Base-by-base conservation (phyloP, 495 filamentous ascomycete species). In the Lasiosphaeria hispida region DNA sequence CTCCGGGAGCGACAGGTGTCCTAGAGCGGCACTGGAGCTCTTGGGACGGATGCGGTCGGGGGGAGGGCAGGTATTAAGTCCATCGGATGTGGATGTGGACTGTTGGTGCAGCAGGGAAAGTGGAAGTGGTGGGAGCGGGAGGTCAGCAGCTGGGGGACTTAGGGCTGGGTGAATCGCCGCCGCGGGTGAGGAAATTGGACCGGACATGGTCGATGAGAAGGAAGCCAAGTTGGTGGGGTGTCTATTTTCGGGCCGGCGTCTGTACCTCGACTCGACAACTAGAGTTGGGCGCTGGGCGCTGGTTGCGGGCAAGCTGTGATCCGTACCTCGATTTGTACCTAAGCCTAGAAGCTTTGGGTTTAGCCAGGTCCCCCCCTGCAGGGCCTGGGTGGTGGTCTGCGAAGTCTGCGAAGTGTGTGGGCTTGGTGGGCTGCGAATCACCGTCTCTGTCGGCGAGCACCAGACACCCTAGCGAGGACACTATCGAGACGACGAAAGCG, bases 101-200 rank as follows among this genome's bases (percentile, higher is more conserved):
- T 57, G 34, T 55, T 44, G 37, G 38, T 48, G 53, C 45, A 41
- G 35, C 37, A 49, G 47, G 19, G 23, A 30, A 30, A 30, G 23
- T 30, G 23, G 23, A 30, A 42, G 47, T 36, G 54, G 51, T 49
- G 55, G 62, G 48, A 58, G 59, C 18, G 52, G 50, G 14, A 62
- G 48, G 59, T 65, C 54, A 64, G 62, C 47, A 58, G 61, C 60
- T 33, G 59, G 48, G 53, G 56, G 55, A 55, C 63, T 63, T 41
- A 76, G 67, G 48, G 53, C 70, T 57, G 75, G 73, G 67, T 75
- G 73, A 63, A 76, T 64, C 38, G 71, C 65, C 45, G 71, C 66
- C 36, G 73, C 69, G 55, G 69, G 66, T 40, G 73, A 71, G 34
- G 68, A 68, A 54, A 69, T 67, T 66, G 69, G 63, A 44, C 66